Base-by-base conservation (phyloP, 2,329 filamentous ascomycete species). In the Colletotrichum sp. region DNA sequence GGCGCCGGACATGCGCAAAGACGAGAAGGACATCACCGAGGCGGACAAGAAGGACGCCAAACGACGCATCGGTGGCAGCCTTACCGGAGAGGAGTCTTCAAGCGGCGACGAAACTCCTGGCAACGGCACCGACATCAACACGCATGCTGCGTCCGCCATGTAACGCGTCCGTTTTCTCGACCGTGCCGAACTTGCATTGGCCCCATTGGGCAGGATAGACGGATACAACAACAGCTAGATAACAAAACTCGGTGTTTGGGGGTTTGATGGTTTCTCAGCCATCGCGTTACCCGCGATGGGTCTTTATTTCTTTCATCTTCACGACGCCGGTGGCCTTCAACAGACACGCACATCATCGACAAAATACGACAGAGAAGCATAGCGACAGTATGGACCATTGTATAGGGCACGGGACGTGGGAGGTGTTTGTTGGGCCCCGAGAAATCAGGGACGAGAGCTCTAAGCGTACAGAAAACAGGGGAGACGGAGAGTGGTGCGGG, bases 1-100 rank as follows among this genome's bases (percentile, higher is more conserved):
- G 86, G 91, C 91, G 67, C 95, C 95, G 5, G 96, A 98, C 81
- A 96, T 97, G 94, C 95, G 92, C 82, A 98, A 98, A 87, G 90
- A 92, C 78, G 90, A 91, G 76, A 90, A 90, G 76, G 93, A 98
- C 78, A 92, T 98, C 76, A 97, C 96, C 1, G 89, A 92, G 77
- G 92, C 92, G 68, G 96, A 98, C 79, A 96, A 95, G 87, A 91
- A 93, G 82, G 95, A 96, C 30, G 96, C 96, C 36, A 95, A 95
- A 87, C 93, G 96, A 30, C 92, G 95, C 70, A 98, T 98, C 78
- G 88, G 90, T 80, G 90, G 90, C 72, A 88, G 86, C 77, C 83
- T 87, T 16, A 82, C 82, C 18, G 80, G 85, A 73, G 81, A 85
- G 66, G 85, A 86, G 44, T 86, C 84, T 13, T 78, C 77, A 8